Base-by-base conservation (phyloP, 2,329 filamentous ascomycete genomes). In the Colletotrichum sp. region DNA sequence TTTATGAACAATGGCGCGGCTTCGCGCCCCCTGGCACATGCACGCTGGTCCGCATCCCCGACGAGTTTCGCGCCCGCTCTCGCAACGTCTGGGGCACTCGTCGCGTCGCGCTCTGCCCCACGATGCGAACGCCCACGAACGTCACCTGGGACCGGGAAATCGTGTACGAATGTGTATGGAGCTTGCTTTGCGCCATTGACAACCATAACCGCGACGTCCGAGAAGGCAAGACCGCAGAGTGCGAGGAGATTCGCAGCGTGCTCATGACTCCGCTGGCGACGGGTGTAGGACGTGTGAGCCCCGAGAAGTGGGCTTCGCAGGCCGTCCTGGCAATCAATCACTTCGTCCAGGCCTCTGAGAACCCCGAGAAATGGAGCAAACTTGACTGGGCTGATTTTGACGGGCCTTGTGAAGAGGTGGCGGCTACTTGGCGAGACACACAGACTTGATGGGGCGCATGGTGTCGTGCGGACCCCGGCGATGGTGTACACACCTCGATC, bases 161-260 rank as follows among this genome's bases (percentile, higher is more conserved):
- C 10, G 85, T 91, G 5, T 91, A 89, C 77, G 87, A 90, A 79
- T 89, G 88, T 81, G 79, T 89, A 0, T 91, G 89, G 89, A 87
- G 85, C 77, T 78, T 91, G 74, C 79, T 91, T 24, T 87, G 86
- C 77, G 83, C 86, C 21, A 76, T 90, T 2, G 88, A 90, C 52
- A 84, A 84, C 26, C 86, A 88, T 78, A 91, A 91, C 79, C 81
- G 83, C 9, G 64, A 59, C 6, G 77, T 78, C 24, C 59, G 66
- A 7, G 72, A 36, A 12, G 75, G 65, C 13, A 68, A 74, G 36
- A 74, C 30, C 28, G 70, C 57, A 7, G 65, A 28, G 1, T 63
- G 66, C 2, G 72, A 80, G 6, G 79, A 80, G 77, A 90, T 90
- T 64, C 61, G 78, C 7, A 86, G 80, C 16, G 76, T 91, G 10